Evolutionary conservation across 345 rosid genomes (phyloP).

Genomic region (Hypericum androsaemum): DNA sequence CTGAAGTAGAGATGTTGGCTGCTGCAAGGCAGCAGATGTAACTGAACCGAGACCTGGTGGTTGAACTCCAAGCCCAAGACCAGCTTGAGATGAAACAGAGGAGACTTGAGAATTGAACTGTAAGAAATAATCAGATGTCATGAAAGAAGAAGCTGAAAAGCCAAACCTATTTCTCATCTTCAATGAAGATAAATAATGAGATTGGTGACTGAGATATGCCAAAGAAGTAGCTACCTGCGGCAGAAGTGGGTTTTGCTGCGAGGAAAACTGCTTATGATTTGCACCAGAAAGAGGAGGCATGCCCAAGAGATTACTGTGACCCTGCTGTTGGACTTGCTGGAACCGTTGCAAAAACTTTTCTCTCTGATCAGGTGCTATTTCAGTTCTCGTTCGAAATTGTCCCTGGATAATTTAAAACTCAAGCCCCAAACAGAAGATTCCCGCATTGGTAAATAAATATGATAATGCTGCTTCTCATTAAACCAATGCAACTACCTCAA

Average conservation of each 20-base stretch:
- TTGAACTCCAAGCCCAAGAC: slow-evolving; percentile 70
- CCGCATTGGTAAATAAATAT: too few relatives aligned
- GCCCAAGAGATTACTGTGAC: slow-evolving; percentile 61
- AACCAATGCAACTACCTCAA: too few relatives aligned
- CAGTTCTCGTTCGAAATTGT: slow-evolving; percentile 72
- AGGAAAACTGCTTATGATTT: slow-evolving; percentile 80
- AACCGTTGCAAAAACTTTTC: slow-evolving; percentile 75
- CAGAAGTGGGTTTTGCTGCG: slow-evolving; percentile 69
- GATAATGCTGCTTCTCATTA: too few relatives aligned
- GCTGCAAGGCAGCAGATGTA: slow-evolving; percentile 53
- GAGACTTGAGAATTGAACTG: slow-evolving; percentile 59
- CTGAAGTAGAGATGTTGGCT: slow-evolving; percentile 48
- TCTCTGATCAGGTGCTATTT: slow-evolving; percentile 86
- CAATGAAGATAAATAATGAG: slow-evolving; percentile 3
- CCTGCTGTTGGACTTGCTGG: slow-evolving; percentile 87
- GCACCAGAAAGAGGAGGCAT: slow-evolving; percentile 66
- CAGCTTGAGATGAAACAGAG: too few relatives aligned
- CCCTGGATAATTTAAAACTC: slow-evolving; percentile 21
- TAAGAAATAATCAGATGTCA: neutral
- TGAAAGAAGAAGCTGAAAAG: too few relatives aligned
- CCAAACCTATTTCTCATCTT: neutral
- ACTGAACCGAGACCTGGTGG: slow-evolving; percentile 43
- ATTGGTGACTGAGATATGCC: slow-evolving; percentile 1
- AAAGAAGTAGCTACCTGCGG: slow-evolving; percentile 53
- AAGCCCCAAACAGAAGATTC: too few relatives aligned